phyloP scores from a whole-genome alignment of 176 grass and related monocot species.

The Hyparrhenia diplandra region DNA sequence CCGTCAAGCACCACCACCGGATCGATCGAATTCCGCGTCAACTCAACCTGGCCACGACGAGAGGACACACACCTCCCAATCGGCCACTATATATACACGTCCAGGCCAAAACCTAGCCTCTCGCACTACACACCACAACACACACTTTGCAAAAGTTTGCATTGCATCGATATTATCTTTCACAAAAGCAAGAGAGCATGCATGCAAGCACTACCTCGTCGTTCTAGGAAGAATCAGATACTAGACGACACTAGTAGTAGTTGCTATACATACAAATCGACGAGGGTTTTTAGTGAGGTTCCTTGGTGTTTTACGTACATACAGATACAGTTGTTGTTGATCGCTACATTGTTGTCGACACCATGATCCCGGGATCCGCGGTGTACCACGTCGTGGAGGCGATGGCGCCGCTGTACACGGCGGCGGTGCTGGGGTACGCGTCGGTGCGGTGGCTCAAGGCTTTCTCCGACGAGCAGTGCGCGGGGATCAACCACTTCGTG shows the following conservation, averaged over 20 bases:
- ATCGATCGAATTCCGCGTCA: slow-evolving; percentile 3
- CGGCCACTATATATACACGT: slow-evolving; percentile 21
- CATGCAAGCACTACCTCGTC: not conserved
- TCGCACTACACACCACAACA: not conserved
- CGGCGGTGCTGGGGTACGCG: slow-evolving; percentile 62
- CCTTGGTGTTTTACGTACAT: not conserved
- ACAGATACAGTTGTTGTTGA: not conserved
- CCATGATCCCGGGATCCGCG: slow-evolving; percentile 24
- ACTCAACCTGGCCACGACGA: no score
- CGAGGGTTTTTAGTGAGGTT: not conserved
- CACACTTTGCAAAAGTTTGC: not conserved
- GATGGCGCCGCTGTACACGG: slow-evolving; percentile 84
- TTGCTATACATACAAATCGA: not conserved
- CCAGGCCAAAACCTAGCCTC: slow-evolving; percentile 6
- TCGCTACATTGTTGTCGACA: not conserved
- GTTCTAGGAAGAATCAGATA: not conserved
- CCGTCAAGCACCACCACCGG: no score
- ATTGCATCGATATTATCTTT: not conserved
- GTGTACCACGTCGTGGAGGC: slow-evolving; percentile 73
- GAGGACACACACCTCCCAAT: no score
- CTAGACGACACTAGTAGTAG: not conserved
- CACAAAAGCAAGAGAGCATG: not conserved
- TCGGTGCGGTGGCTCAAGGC: slow-evolving; percentile 56
- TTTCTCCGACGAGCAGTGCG: slow-evolving; percentile 69
- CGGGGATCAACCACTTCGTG: slow-evolving; percentile 88